Evolutionary conservation across 2,329 filamentous ascomycete species (phyloP), one percentile per base, ranked within the genome.

Genomic region (Colletotrichum horii): DNA sequence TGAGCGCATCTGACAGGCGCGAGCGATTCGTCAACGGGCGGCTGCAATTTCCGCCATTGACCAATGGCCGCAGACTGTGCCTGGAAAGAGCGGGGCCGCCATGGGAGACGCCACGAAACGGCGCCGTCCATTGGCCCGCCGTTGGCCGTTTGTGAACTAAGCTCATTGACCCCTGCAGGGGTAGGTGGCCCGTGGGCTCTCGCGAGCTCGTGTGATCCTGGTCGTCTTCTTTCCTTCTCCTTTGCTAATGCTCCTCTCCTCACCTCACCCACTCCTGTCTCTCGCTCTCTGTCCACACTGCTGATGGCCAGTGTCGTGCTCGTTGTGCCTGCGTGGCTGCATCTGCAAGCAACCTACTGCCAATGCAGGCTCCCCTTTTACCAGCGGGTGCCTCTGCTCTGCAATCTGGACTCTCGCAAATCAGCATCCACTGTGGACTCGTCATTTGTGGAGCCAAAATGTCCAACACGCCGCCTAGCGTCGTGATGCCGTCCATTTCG

Each of bases 1-100:
- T 76, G 56, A 75, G 64, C 34, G 43, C 70, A 64, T 65, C 71
- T 76, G 71, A 76, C 74, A 75, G 71, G 71, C 74, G 24, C 14
- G 38, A 61, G 22, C 62, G 71, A 76, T 76, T 76, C 74, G 74
- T 76, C 71, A 70, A 75, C 71, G 66, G 62, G 36, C 66, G 38
- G 74, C 30, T 76, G 74, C 22, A 76, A 76, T 76, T 75, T 76
- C 74, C 74, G 60, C n/a, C 30, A 66, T 62, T 66, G 66, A 32
- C 74, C 74, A 76, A 76, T 76, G 4, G 11, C 2, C 6, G 24
- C 16, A 9, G 16, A 11, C 12, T 24, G 65, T 69, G 5, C 58
- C 70, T 74, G 48, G 19, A 34, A 69, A 32, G 4, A 19, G 22
- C 48, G 74, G 70, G 58, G 7, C 43, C 5, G 2, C 4, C 5